These are phyloP conservation scores for Aspergillus sparsus DNA, from an alignment of 495 filamentous ascomycete genomes.

Conservation along the genomic window DNA sequence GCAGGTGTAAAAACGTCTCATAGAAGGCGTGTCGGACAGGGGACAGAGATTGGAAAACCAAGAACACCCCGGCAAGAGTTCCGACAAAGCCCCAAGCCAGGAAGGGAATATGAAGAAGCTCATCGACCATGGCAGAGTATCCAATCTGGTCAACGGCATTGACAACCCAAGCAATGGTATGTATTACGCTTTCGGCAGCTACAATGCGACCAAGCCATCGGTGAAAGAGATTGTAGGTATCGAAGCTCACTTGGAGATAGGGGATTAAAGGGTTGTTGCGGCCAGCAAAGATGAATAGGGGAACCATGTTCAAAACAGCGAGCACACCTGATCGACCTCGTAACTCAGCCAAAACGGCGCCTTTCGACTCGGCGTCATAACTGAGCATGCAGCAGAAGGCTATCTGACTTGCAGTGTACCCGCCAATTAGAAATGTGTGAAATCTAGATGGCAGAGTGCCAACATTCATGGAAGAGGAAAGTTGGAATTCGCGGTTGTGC, in stretches of 20 bases:
- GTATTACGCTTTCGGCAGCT: constrained; percentile 65
- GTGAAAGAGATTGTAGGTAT: constrained; percentile 84
- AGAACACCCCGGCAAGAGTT: constrained; percentile 47
- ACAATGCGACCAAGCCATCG: constrained; percentile 83
- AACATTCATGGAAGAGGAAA: constrained; percentile 70
- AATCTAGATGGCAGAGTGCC: constrained; percentile 77
- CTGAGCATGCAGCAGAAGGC: background rate
- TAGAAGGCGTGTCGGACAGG: constrained; percentile 72
- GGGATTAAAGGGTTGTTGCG: constrained; percentile 79
- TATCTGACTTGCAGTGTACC: constrained; percentile 48
- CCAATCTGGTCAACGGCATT: constrained; percentile 15
- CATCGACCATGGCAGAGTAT: constrained; percentile 38
- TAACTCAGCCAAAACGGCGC: constrained; percentile 37
- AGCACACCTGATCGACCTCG: constrained; percentile 74
- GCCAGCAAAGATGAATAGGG: constrained; percentile 72
- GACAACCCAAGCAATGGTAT: constrained; percentile 59
- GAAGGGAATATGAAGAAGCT: constrained; percentile 28
- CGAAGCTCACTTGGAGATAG: constrained; percentile 73
- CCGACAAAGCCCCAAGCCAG: constrained; percentile 33
- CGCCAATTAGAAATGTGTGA: constrained; percentile 64
- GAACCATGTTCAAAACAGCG: constrained; percentile 73
- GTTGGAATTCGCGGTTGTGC: constrained; percentile 74
- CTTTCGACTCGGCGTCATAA: background rate
- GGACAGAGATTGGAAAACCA: constrained; percentile 64
- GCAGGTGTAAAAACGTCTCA: constrained; percentile 69